phyloP scores from a whole-genome alignment of 176 grass and related monocot genomes.

The Carex cristatella region DNA sequence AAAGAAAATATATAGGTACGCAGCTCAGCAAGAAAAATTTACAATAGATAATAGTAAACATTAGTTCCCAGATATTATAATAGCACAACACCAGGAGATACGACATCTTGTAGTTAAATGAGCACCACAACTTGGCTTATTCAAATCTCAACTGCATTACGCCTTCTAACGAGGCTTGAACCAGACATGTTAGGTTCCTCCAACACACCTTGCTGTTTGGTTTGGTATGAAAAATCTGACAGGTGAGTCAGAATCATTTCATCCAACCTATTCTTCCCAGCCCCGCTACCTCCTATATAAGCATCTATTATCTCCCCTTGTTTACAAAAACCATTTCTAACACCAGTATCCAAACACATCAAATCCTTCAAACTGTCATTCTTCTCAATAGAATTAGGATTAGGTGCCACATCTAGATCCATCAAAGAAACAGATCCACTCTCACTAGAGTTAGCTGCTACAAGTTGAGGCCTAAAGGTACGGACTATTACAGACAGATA shows the following conservation, averaged over 20 bases:
- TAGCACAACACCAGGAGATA: neutral
- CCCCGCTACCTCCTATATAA: neutral
- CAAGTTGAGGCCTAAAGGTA: slow-evolving; percentile 6
- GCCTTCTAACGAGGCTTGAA: slow-evolving; percentile 11
- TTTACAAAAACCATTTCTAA: neutral
- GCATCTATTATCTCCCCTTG: slow-evolving; percentile 10
- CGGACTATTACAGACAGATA: slow-evolving; percentile 26
- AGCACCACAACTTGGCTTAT: neutral
- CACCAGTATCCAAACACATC: slow-evolving; percentile 18
- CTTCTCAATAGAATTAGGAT: neutral
- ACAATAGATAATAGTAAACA: neutral
- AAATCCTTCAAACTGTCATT: slow-evolving; percentile 23
- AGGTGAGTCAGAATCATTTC: slow-evolving; percentile 27
- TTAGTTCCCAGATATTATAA: neutral
- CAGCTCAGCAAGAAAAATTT: neutral
- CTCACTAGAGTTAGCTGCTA: neutral
- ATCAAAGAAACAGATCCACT: slow-evolving; percentile 15
- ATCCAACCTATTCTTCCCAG: slow-evolving; percentile 16
- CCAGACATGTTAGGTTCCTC: neutral
- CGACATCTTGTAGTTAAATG: neutral
- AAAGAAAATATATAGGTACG: neutral
- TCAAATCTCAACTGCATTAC: neutral
- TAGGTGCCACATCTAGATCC: slow-evolving; percentile 14
- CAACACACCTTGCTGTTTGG: neutral
- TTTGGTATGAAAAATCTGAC: slow-evolving; percentile 18